Evolutionary conservation across 2,329 filamentous ascomycete species (phyloP).

Genomic region (Claviceps capensis): DNA sequence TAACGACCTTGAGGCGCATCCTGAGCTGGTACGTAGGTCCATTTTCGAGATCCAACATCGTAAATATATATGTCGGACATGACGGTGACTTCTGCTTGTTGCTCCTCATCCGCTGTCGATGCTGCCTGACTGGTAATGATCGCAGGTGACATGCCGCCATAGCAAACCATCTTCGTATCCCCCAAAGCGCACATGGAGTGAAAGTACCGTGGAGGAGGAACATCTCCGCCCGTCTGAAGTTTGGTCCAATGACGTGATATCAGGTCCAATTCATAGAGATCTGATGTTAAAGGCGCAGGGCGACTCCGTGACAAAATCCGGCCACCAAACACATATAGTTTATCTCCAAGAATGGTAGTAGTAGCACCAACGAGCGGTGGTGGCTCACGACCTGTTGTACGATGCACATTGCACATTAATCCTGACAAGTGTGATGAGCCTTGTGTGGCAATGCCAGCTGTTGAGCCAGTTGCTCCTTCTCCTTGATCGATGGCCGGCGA

Average conservation of each 20-base stretch:
- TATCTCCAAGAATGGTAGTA: conserved; percentile 88
- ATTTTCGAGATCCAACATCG: conserved; percentile 67
- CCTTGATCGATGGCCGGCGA: conserved; percentile 36
- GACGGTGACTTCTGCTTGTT: conserved; percentile 76
- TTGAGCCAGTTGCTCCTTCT: conserved; percentile 8
- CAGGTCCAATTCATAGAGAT: conserved; percentile 87
- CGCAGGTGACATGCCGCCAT: conserved; percentile 91
- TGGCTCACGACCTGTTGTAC: conserved; percentile 84
- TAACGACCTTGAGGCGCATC: conserved; percentile 88
- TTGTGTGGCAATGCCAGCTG: conserved; percentile 29
- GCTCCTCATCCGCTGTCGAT: conserved; percentile 21
- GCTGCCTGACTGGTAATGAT: conserved; percentile 29
- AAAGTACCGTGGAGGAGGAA: conserved; percentile 87
- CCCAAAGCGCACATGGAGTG: conserved; percentile 90
- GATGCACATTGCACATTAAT: conserved; percentile 57
- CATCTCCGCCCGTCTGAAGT: conserved; percentile 67
- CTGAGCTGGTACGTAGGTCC: conserved; percentile 70
- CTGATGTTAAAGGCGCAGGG: conserved; percentile 68
- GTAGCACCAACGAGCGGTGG: conserved; percentile 87
- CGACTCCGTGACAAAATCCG: conserved; percentile 72
- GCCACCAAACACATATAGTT: conserved; percentile 92
- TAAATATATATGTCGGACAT: conserved; percentile 98
- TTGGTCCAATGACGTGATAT: conserved; percentile 89
- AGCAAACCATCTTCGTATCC: conserved; percentile 93
- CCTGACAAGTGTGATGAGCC: conserved; percentile 47